Evolutionary conservation across 1,284 basidiomycete genomes (phyloP).

Genomic region (Austropuccinia psidii): DNA sequence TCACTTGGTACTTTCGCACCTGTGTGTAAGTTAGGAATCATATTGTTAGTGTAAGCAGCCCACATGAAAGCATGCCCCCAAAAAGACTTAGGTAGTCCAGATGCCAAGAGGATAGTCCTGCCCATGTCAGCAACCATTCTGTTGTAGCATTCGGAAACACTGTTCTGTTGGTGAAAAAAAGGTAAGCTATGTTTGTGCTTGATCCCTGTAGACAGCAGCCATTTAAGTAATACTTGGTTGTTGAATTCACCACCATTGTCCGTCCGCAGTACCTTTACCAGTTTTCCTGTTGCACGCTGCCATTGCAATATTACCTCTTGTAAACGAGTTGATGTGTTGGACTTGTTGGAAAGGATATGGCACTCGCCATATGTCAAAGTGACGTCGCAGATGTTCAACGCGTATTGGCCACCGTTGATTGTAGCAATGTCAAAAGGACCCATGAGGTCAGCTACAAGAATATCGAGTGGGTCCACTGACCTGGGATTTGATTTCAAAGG

Average conservation of each 20-base stretch:
- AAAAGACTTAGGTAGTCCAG: not conserved
- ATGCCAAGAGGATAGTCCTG: not conserved
- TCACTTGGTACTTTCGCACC: not conserved
- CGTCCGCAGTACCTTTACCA: not conserved
- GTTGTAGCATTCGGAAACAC: not conserved
- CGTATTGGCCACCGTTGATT: not conserved
- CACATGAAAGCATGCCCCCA: not conserved
- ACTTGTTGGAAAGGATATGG: not conserved
- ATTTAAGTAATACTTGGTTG: not conserved
- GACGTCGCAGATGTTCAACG: not conserved
- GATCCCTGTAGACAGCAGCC: not conserved
- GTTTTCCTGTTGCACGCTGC: not conserved
- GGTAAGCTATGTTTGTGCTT: not conserved
- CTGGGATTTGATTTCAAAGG: not conserved
- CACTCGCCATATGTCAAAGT: not conserved
- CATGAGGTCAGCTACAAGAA: not conserved
- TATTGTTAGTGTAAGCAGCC: not conserved
- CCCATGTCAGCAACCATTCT: not conserved
- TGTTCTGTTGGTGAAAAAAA: conserved; percentile 9
- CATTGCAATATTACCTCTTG: not conserved
- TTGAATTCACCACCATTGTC: conserved; percentile 3
- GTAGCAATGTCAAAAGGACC: not conserved
- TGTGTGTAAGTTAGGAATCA: not conserved
- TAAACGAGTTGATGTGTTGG: not conserved
- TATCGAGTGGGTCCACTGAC: not conserved